Evolutionary conservation across 73 alveolate species (phyloP).

Genomic region (Symbiodinium pilosum): DNA sequence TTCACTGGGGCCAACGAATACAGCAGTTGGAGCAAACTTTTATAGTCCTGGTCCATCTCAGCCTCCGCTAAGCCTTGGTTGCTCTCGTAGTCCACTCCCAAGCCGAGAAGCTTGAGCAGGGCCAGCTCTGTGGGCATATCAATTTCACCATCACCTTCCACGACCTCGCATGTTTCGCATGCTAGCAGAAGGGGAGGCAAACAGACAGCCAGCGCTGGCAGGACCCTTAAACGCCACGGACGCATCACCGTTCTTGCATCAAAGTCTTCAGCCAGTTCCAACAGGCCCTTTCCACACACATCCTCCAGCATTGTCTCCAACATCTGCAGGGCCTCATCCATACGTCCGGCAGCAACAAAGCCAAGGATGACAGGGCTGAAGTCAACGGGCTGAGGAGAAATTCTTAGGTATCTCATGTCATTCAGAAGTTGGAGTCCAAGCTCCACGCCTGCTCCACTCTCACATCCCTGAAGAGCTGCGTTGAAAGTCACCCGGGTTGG

Average conservation of each 20-base stretch:
- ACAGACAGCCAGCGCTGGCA: not conserved
- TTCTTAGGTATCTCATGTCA: not conserved
- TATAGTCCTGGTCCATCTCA: not conserved
- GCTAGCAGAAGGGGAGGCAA: not conserved
- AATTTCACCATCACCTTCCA: not conserved
- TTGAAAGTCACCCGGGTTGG: not conserved
- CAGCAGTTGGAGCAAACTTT: not conserved
- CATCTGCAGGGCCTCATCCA: not conserved
- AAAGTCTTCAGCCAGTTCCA: not conserved
- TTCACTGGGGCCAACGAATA: not conserved
- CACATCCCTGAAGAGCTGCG: not conserved
- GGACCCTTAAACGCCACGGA: not conserved
- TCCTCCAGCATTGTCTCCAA: not conserved
- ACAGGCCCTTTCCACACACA: not conserved
- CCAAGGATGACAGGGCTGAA: constrained; percentile 1
- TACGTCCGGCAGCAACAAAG: not conserved
- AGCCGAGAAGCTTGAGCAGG: not conserved
- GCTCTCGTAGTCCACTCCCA: not conserved
- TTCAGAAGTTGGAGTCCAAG: not conserved
- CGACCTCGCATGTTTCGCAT: not conserved
- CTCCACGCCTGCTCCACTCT: not conserved
- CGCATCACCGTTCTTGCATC: not conserved
- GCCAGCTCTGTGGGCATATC: not conserved
- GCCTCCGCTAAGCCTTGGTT: not conserved
- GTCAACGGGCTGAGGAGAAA: not conserved